Conservation (phyloP, 2,329 filamentous ascomycete species). For the Chaetomiaceae sp. region DNA sequence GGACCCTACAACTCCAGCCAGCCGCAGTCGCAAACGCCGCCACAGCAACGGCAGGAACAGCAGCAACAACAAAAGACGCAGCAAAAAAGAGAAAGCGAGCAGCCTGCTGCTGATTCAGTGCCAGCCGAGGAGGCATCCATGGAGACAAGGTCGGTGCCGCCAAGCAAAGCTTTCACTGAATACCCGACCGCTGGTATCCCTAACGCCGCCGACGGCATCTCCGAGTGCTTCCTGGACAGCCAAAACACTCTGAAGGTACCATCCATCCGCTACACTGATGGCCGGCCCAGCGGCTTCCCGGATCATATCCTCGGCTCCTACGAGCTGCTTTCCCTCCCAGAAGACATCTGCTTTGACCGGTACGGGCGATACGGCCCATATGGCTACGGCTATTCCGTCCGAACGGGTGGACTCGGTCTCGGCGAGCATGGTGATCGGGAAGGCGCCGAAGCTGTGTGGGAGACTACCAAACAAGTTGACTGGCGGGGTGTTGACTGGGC, state of each 20-base stretch:
- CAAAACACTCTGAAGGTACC: conserved; percentile 62
- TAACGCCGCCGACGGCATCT: conserved; percentile 44
- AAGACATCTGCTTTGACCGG: conserved; percentile 89
- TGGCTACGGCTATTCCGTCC: conserved; percentile 76
- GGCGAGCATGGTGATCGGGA: conserved; percentile 79
- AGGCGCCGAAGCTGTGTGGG: conserved; percentile 75
- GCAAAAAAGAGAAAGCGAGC: conserved; percentile 5
- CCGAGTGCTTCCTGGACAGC: conserved; percentile 73
- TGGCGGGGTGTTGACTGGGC: conserved; percentile 74
- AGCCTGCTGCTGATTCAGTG: neutral
- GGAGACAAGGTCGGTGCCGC: conserved; percentile 34
- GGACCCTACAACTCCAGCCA: conserved; percentile 36
- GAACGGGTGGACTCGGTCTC: conserved; percentile 74
- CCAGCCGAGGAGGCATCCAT: conserved; percentile 21
- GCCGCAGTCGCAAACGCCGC: conserved; percentile 16
- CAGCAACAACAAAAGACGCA: conserved; percentile 10
- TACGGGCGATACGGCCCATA: conserved; percentile 86
- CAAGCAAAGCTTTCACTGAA: conserved; percentile 48
- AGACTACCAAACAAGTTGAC: conserved; percentile 63
- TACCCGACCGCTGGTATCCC: conserved; percentile 35
- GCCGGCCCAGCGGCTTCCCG: conserved; percentile 77
- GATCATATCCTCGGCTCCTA: conserved; percentile 83
- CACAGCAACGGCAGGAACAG: conserved; percentile 9
- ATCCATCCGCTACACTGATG: conserved; percentile 64
- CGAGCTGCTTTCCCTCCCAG: conserved; percentile 66